Conservation (phyloP, 1,284 basidiomycete species). For the Ceratobasidium sp. region DNA sequence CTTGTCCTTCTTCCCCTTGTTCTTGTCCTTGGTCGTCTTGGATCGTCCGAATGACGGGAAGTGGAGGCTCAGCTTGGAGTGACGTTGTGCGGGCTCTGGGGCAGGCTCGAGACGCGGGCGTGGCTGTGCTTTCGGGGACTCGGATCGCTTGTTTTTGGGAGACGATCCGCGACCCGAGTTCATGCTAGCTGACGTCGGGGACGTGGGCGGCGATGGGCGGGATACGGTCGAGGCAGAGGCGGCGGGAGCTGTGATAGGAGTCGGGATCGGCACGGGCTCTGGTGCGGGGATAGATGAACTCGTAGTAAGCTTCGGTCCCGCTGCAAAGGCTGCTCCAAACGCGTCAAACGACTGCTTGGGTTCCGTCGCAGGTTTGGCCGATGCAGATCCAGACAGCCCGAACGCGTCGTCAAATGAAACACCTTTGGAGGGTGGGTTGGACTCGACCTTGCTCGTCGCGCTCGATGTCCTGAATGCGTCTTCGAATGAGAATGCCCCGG, state of each 20-base stretch:
- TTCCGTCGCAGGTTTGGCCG: slow-evolving; percentile 62
- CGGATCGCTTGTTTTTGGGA: slow-evolving; percentile 62
- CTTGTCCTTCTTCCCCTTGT: slow-evolving; percentile 62
- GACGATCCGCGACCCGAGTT: slow-evolving; percentile 68
- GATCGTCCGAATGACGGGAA: slow-evolving; percentile 74
- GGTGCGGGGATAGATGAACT: slow-evolving; percentile 58
- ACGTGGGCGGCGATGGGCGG: slow-evolving; percentile 56
- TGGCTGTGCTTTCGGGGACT: slow-evolving; percentile 62
- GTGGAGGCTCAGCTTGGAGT: slow-evolving; percentile 61
- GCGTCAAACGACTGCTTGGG: slow-evolving; percentile 55
- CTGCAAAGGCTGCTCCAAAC: slow-evolving; percentile 58
- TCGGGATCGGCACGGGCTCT: slow-evolving; percentile 61
- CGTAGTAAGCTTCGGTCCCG: slow-evolving; percentile 53
- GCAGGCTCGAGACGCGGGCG: slow-evolving; percentile 13
- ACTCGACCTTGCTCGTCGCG: slow-evolving; percentile 26
- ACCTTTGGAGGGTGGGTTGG: slow-evolving; percentile 25
- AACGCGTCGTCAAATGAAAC: slow-evolving; percentile 75
- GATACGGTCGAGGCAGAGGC: slow-evolving; percentile 37
- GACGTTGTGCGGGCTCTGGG: slow-evolving; percentile 69
- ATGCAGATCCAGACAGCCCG: slow-evolving; percentile 57
- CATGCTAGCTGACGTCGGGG: slow-evolving; percentile 68
- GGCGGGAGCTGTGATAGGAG: slow-evolving; percentile 24
- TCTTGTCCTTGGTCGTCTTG: slow-evolving; percentile 69
- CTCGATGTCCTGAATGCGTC: slow-evolving; percentile 57
- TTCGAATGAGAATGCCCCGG: slow-evolving; percentile 61